Conservation (phyloP, 352 stramenopile genomes). For the Phytophthora constricta region DNA sequence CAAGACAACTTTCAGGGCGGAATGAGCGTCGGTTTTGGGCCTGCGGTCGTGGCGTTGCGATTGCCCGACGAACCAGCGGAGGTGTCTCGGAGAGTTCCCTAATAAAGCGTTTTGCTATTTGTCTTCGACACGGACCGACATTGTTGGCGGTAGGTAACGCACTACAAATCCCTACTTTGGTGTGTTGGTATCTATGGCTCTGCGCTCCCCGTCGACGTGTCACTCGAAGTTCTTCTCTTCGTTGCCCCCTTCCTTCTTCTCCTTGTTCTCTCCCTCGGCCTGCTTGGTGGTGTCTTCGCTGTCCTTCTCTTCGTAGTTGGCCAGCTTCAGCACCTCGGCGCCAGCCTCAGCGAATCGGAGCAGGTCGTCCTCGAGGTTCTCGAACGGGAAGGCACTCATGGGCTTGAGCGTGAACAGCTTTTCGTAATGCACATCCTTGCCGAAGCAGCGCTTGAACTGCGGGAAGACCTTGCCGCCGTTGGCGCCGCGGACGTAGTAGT, state of each 20-base stretch:
- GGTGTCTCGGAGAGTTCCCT: not conserved
- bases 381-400: conserved; percentile 70
- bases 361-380: conserved; percentile 61
- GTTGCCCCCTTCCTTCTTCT: not conserved
- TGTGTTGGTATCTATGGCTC: conserved; percentile 20
- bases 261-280: not conserved
- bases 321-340: conserved; percentile 34
- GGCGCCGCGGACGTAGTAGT: conserved; percentile 68
- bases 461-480: conserved; percentile 75
- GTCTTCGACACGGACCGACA: not conserved
- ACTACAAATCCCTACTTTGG: conserved; percentile 3
- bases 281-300: conserved; percentile 15
- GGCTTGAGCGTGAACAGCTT: conserved; percentile 73
- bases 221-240: conserved; percentile 12
- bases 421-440: conserved; percentile 72
- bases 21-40: not conserved
- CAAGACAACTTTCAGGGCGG: not conserved
- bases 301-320: conserved; percentile 31
- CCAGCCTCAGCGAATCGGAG: conserved; percentile 56
- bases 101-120: conserved; percentile 3
- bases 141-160: not conserved
- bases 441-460: conserved; percentile 73
- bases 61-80: too few relatives aligned
- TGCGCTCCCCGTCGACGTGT: not conserved
- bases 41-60: not conserved